Evolutionary conservation across 2,329 filamentous ascomycete species (phyloP), one percentile per base, ranked within the genome.

Genomic region (Lachnellula willkommii): DNA sequence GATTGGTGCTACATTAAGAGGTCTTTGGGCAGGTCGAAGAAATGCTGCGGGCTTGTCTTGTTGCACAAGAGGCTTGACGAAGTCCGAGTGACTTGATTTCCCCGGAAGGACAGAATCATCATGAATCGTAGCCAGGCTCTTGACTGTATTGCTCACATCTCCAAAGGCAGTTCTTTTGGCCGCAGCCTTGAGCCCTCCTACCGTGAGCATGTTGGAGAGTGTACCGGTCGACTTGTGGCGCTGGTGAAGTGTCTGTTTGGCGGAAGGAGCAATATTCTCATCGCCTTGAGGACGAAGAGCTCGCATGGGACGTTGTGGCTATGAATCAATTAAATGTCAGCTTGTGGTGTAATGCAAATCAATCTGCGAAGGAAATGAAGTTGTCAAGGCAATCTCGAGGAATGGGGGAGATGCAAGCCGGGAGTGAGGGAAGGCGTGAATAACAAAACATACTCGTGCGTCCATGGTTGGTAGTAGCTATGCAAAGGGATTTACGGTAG

Each of bases 111-210:
- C 74, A 39, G 75, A 76, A 65, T 87, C 84, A 69, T 88, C 84
- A 64, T 82, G 80, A 50, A 69, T 72, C 3, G 67, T 63, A 17
- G 70, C 69, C 35, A 70, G 57, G 35, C 66, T 59, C 59, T 73
- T 74, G 37, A 69, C 52, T 0, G 79, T 84, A 68, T 92, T 93
- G 77, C 88, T 94, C 59, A 94, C 81, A 70, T 95, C 91, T 50
- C 83, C 88, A 72, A 95, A 91, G 12, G 84, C 89, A 60, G 85
- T 84, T 63, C 91, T 85, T 75, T 92, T 94, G 54, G 85, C 78
- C 55, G 82, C 78, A 53, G 79, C 79, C 71, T 86, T 89, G 61
- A 85, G 72, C 40, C 76, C 78, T 56, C 75, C 78, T 50, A 76
- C 78, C 59, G 79, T 75, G 58, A 79, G 69, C 63, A 77, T 77